Evolutionary conservation across 2,329 filamentous ascomycete genomes (phyloP).

Genomic region (Claviceps cyperi): DNA sequence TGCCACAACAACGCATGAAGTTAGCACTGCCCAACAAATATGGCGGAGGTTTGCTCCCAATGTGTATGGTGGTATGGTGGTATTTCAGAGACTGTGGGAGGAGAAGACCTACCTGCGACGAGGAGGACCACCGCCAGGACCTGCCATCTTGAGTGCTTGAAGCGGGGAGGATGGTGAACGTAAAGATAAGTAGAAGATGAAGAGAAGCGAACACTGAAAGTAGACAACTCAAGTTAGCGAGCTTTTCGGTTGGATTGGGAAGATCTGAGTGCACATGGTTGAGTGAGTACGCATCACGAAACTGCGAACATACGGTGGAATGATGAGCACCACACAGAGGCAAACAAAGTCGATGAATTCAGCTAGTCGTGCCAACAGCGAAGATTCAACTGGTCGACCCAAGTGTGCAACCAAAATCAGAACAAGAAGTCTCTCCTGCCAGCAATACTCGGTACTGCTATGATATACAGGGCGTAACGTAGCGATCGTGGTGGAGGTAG

Average conservation of each 20-base stretch:
- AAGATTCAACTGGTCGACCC: neutral
- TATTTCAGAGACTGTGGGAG: neutral
- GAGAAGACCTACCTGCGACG: slow-evolving; percentile 41
- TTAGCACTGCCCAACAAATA: slow-evolving; percentile 8
- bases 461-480: slow-evolving; percentile 10
- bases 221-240: neutral
- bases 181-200: neutral
- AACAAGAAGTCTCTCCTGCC: neutral
- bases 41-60: neutral
- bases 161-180: slow-evolving; percentile 1
- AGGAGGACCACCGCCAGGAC: slow-evolving; percentile 87
- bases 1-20: slow-evolving; percentile 21
- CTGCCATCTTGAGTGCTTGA: slow-evolving; percentile 52
- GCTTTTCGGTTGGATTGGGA: no score
- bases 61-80: neutral
- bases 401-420: no score
- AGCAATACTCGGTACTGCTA: neutral
- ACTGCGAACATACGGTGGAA: slow-evolving; percentile 15
- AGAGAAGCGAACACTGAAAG: neutral
- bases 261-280: no score
- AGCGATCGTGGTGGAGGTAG: slow-evolving; percentile 21
- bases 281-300: no score
- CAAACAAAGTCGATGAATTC: slow-evolving; percentile 9
- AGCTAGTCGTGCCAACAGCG: slow-evolving; percentile 24
- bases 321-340: slow-evolving; percentile 12